A percentile compares a stretch with the other conserved stretches of the same genome.
These are phyloP conservation scores for Camelina sativa DNA, from an alignment of 345 rosid genomes.

Conservation along the genomic window DNA sequence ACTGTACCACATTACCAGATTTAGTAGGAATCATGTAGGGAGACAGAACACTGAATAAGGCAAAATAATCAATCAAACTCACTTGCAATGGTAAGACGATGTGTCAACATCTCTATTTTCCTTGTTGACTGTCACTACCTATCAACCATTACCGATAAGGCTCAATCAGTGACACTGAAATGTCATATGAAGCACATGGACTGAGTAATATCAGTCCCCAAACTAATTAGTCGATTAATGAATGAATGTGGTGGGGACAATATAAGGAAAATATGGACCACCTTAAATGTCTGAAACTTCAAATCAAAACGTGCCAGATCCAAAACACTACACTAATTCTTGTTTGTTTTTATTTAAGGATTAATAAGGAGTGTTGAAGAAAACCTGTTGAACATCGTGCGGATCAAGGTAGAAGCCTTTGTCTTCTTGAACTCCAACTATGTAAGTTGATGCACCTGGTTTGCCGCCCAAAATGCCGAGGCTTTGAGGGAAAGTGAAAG, in stretches of 20 bases:
- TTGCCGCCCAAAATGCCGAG: constrained; percentile 96
- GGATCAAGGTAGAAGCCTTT: constrained; percentile 91
- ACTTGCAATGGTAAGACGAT: constrained; percentile 90
- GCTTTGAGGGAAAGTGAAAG: constrained; percentile 92
- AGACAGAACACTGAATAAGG: constrained; percentile 21
- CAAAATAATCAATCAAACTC: constrained; percentile 32
- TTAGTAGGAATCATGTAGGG: constrained; percentile 11
- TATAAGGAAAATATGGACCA: constrained; percentile 24
- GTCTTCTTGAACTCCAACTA: constrained; percentile 91
- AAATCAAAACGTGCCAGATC: constrained; percentile 12
- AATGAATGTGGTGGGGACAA: constrained; percentile 27
- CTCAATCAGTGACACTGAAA: constrained; percentile 23
- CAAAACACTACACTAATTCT: background rate
- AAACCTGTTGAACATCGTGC: constrained; percentile 68
- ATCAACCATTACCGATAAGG: constrained; percentile 35
- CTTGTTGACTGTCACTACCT: constrained; percentile 65
- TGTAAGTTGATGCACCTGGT: constrained; percentile 92
- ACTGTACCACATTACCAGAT: constrained; percentile 60
- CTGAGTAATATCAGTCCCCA: constrained; percentile 19
- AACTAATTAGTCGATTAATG: constrained; percentile 13
- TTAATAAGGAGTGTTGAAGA: constrained; percentile 5
- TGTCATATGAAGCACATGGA: constrained; percentile 33
- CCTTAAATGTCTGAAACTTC: constrained; percentile 21
- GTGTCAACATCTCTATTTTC: constrained; percentile 68
- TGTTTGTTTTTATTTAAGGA: background rate